Conservation (phyloP, 768 basidiomycete species). For the Boletus eberwhitei region DNA sequence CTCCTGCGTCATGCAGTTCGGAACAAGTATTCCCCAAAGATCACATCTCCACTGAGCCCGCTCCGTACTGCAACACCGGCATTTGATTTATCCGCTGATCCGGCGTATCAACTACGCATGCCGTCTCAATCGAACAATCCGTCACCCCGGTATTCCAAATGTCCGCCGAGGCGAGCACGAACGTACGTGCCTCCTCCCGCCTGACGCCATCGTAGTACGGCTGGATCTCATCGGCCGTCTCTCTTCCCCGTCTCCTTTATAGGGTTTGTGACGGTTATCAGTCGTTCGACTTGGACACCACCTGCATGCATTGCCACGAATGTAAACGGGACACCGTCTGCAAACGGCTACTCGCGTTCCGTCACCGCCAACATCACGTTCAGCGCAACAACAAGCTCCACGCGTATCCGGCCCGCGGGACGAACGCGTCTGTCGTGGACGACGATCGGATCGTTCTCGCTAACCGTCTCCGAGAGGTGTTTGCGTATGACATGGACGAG, state of each 20-base stretch:
- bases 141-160: slow-evolving; percentile 22
- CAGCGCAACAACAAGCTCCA: slow-evolving; percentile 5
- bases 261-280: slow-evolving; percentile 28
- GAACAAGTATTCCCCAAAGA: slow-evolving; percentile 27
- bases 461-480: slow-evolving; percentile 10
- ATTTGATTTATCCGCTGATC: slow-evolving; percentile 15
- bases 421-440: not conserved
- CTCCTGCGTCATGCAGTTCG: slow-evolving; percentile 23
- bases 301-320: slow-evolving; percentile 27
- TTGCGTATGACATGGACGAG: slow-evolving; percentile 22
- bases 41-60: slow-evolving; percentile 32
- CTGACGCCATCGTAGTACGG: not conserved
- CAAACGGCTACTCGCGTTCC: slow-evolving; percentile 24
- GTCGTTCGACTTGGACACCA: slow-evolving; percentile 15
- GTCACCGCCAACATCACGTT: slow-evolving; percentile 13
- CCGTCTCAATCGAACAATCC: slow-evolving; percentile 19
- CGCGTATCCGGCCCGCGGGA: not conserved
- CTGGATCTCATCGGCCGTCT: slow-evolving; percentile 3
- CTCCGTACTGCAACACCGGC: slow-evolving; percentile 21
- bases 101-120: slow-evolving; percentile 17
- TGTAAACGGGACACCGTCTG: slow-evolving; percentile 28
- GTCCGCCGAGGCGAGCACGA: slow-evolving; percentile 19
- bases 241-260: not conserved
- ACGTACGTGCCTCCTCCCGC: slow-evolving; percentile 20
- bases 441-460: slow-evolving; percentile 10